Evolutionary conservation across 345 rosid genomes (phyloP), one percentile per base, ranked within the genome.

Genomic region (Eucalyptus sideroxylon): DNA sequence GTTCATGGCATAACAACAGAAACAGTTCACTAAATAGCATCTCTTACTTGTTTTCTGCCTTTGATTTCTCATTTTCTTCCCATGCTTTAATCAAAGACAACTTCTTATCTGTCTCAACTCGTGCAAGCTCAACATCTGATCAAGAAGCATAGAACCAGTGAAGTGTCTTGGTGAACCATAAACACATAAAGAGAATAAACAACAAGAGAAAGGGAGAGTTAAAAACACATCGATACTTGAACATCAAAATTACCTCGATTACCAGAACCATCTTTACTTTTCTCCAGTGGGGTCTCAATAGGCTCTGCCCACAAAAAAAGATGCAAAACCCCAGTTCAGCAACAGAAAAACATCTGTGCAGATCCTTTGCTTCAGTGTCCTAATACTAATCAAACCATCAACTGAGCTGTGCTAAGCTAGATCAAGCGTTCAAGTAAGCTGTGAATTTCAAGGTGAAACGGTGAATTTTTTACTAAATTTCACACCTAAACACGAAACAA

Each of bases 61-160:
- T 96, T 87, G 95, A 91, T 92, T 95, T 97, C 88, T 97, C 97
- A 87, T 95, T 96, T 80, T 97, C 98, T 92, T 97, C 99, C 98
- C 99, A 97, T 67, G 99, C 99, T 93, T 40, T 96, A 89, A 96
- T 88, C 17, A 96, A 95, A 65, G 97, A 96, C 17, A 93, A 15
- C 90, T 92, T 94, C 93, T 96, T 97, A 91, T 96, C 94, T 59
- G 95, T 91, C 89, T 91, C 97, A 81, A 97, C 97, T 91, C 92
- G 96, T 42, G 91, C 98, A 87, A 96, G 96, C 80, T 90, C 93
- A 88, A 93, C 92, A 93, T 97, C 99, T 96, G 31, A 4, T 45
- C 88, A 47, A 87, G 31, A 86, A 40, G 47, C 85, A 40, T 77
- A 21, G 16, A 77, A 77, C 6, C 85, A 77, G 85, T 23, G 82